Evolutionary conservation across 257 asterid species (phyloP).

Genomic region (Scutellaria baicalensis): DNA sequence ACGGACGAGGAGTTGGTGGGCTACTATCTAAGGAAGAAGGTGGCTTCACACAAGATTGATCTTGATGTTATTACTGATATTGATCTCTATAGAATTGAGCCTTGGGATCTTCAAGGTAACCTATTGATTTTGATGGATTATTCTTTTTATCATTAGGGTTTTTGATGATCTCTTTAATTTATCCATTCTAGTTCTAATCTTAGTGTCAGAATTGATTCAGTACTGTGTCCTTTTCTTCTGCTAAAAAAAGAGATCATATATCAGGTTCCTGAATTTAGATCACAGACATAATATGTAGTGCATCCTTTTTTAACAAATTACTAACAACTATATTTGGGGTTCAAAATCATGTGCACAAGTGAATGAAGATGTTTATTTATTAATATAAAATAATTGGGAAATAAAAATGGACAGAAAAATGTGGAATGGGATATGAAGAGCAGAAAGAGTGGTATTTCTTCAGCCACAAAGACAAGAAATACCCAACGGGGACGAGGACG

Average conservation of each 20-base stretch:
- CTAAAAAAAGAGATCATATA: no score
- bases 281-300: no score
- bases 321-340: no score
- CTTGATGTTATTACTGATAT: conserved; percentile 35
- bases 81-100: conserved; percentile 50
- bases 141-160: neutral
- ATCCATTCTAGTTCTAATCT: no score
- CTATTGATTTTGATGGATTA: no score
- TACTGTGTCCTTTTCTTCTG: no score
- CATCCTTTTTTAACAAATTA: no score
- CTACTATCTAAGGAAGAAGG: conserved; percentile 40
- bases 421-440: conserved; percentile 23
- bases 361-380: no score
- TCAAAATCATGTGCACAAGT: no score
- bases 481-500: conserved; percentile 45
- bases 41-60: conserved; percentile 20
- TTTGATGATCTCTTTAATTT: neutral
- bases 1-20: conserved; percentile 51
- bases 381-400: neutral
- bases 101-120: conserved; percentile 54
- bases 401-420: neutral
- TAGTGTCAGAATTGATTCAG: no score
- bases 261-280: no score
- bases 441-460: conserved; percentile 56
- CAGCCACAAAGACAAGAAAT: conserved; percentile 55